These are phyloP conservation scores for Boletus patriciae DNA, from an alignment of 768 basidiomycete species.

Conservation along the genomic window DNA sequence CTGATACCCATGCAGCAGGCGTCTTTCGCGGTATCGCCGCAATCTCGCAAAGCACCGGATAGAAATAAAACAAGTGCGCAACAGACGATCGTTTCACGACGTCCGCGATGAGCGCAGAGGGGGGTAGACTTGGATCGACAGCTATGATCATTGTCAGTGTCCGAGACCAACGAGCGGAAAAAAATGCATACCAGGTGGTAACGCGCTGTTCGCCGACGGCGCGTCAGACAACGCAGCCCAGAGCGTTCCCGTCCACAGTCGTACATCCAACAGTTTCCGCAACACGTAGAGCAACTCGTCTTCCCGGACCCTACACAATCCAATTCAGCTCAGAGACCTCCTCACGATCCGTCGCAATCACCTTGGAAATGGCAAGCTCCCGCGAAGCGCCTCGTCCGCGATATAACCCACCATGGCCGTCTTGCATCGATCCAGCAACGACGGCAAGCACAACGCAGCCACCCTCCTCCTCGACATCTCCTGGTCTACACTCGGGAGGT, in stretches of 20 bases:
- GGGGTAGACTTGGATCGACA: conserved; percentile 46
- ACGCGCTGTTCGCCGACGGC: conserved; percentile 52
- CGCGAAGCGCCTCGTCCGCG: conserved; percentile 83
- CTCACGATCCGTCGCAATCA: conserved; percentile 27
- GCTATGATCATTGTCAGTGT: conserved; percentile 13
- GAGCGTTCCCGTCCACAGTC: conserved; percentile 72
- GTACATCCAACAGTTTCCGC: conserved; percentile 67
- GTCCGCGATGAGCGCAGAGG: conserved; percentile 62
- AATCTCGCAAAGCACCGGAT: conserved; percentile 75
- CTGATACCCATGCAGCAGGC: conserved; percentile 63
- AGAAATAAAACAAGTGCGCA: conserved; percentile 89
- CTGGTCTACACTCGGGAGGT: conserved; percentile 49
- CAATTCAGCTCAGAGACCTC: not conserved
- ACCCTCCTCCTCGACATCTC: conserved; percentile 62
- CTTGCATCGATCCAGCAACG: conserved; percentile 75
- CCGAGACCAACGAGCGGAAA: not conserved
- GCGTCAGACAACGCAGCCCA: conserved; percentile 74
- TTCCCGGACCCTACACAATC: conserved; percentile 63
- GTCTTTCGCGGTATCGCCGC: conserved; percentile 67
- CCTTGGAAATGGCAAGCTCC: conserved; percentile 87
- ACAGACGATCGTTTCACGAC: conserved; percentile 71
- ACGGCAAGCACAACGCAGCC: conserved; percentile 69
- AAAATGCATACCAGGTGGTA: conserved; percentile 56
- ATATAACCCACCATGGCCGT: conserved; percentile 68
- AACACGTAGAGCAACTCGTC: conserved; percentile 88